A percentile compares a stretch with the other conserved stretches of the same genome.
Conservation (phyloP, 2,329 filamentous ascomycete species). For the Capronia americana region DNA sequence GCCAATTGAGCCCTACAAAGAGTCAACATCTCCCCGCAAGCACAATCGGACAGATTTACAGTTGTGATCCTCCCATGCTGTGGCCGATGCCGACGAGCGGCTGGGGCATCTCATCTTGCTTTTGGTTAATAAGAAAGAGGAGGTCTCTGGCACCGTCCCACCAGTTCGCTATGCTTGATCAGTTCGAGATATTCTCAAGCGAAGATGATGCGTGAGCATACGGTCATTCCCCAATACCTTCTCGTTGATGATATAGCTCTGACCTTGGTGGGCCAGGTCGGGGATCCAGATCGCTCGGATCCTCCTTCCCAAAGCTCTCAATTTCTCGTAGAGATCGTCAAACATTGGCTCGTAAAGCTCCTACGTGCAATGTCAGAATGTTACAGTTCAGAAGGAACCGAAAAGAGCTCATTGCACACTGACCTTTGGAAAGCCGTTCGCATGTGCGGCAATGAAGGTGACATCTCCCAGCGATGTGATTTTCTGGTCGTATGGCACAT, state of each 20-base stretch:
- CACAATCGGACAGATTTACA: slow-evolving; percentile 49
- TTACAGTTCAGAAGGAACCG: neutral
- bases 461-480: slow-evolving; percentile 74
- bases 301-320: slow-evolving; percentile 66
- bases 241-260: slow-evolving; percentile 80
- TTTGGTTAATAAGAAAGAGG: slow-evolving; percentile 81
- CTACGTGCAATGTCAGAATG: slow-evolving; percentile 50
- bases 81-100: slow-evolving; percentile 87
- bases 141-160: slow-evolving; percentile 84
- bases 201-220: slow-evolving; percentile 53
- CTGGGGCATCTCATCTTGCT: slow-evolving; percentile 77
- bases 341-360: slow-evolving; percentile 93
- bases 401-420: slow-evolving; percentile 14
- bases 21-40: slow-evolving; percentile 11
- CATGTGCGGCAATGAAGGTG: slow-evolving; percentile 85
- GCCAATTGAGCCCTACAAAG: slow-evolving; percentile 27
- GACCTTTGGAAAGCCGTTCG: slow-evolving; percentile 92
- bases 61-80: slow-evolving; percentile 80
- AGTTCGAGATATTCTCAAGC: slow-evolving; percentile 1
- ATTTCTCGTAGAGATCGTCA: slow-evolving; percentile 74
- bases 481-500: slow-evolving; percentile 75
- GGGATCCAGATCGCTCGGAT: slow-evolving; percentile 89
- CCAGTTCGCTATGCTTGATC: slow-evolving; percentile 70
- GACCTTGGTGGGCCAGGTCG: slow-evolving; percentile 84
- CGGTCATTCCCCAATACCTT: slow-evolving; percentile 80